Evolutionary conservation across 345 rosid species (phyloP).

Genomic region (Aquilaria malaccensis): DNA sequence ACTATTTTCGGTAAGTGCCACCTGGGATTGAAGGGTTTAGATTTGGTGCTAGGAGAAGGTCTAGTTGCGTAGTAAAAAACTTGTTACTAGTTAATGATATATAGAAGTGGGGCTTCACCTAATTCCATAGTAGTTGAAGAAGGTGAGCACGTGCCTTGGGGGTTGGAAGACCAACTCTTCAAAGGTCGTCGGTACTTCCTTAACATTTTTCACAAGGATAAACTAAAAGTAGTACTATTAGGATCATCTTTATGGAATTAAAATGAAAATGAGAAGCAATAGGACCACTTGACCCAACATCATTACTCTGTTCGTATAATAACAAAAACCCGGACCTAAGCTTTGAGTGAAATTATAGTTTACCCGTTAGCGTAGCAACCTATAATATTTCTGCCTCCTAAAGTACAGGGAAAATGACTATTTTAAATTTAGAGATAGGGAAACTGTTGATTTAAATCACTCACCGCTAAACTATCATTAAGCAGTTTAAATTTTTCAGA

Average conservation of each 20-base stretch:
- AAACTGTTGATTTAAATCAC: too few relatives aligned
- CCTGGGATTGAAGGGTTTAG: neutral
- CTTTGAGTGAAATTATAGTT: neutral
- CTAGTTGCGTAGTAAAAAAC: too few relatives aligned
- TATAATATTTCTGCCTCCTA: too few relatives aligned
- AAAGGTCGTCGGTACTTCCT: neutral
- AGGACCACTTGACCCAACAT: neutral
- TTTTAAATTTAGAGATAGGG: too few relatives aligned
- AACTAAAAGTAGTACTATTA: too few relatives aligned
- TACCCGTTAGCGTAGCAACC: too few relatives aligned
- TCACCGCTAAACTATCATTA: too few relatives aligned
- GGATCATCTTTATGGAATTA: neutral
- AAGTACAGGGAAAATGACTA: too few relatives aligned
- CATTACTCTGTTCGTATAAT: neutral
- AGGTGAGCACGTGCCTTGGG: slow-evolving; percentile 28
- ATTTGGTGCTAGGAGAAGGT: neutral
- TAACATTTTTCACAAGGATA: too few relatives aligned
- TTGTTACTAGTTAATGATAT: neutral
- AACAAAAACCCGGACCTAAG: neutral
- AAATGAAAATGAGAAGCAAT: neutral
- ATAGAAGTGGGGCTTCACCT: neutral
- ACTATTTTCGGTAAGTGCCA: neutral
- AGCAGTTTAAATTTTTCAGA: too few relatives aligned
- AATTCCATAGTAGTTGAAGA: neutral
- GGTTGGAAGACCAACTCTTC: slow-evolving; percentile 10